Conservation (phyloP, 176 grass and related monocot species). For the Cenchrus purpureus region DNA sequence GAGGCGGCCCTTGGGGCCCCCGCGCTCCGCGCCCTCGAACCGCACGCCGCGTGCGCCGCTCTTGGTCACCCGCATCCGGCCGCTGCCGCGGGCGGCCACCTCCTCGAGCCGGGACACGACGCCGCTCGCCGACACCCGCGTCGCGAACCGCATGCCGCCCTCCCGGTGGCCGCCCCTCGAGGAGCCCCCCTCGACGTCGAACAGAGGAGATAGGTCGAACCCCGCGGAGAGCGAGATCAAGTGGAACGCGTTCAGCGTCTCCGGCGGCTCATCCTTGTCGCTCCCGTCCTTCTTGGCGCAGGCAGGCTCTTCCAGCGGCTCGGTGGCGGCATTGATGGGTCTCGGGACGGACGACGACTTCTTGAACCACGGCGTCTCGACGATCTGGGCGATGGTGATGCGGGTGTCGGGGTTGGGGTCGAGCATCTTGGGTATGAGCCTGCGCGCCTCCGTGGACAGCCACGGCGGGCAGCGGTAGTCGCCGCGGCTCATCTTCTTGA, state of each 20-base stretch:
- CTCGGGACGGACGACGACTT: constrained; percentile 46
- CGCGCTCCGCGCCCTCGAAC: constrained; percentile 75
- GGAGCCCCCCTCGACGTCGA: constrained; percentile 49
- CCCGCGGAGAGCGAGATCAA: constrained; percentile 89
- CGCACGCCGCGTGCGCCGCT: constrained; percentile 72
- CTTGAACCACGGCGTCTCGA: constrained; percentile 86
- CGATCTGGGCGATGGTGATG: constrained; percentile 76
- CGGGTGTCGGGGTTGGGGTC: constrained; percentile 80
- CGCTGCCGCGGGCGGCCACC: constrained; percentile 66
- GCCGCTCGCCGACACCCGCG: constrained; percentile 62
- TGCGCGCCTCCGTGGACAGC: constrained; percentile 74
- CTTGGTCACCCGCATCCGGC: constrained; percentile 71
- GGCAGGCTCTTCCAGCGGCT: constrained; percentile 49
- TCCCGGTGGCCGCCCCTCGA: constrained; percentile 32
- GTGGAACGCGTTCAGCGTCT: constrained; percentile 80
- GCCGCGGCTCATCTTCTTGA: constrained; percentile 77
- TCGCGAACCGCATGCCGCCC: constrained; percentile 71
- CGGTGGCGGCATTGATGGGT: constrained; percentile 1
- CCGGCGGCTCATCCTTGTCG: constrained; percentile 51
- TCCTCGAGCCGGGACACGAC: constrained; percentile 79
- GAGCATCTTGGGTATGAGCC: constrained; percentile 70
- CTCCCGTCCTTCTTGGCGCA: constrained; percentile 16
- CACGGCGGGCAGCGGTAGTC: constrained; percentile 85
- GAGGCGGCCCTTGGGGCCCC: constrained; percentile 77
- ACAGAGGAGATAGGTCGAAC: constrained; percentile 90